Evolutionary conservation across 257 asterid genomes (phyloP).

Genomic region (Salvia hispanica): DNA sequence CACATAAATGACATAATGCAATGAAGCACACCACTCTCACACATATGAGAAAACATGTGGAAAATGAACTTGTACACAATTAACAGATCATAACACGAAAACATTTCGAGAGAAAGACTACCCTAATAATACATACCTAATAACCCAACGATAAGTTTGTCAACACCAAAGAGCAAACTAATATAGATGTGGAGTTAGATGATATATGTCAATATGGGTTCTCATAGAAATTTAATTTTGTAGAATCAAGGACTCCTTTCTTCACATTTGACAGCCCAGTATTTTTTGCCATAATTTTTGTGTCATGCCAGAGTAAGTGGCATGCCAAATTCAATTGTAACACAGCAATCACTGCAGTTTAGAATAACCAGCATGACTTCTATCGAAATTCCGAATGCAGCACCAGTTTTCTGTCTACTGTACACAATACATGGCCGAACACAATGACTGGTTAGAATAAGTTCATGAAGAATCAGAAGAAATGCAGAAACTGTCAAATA

Average conservation of each 20-base stretch:
- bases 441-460: neutral
- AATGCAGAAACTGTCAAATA: neutral
- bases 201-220: neutral
- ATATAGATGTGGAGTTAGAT: neutral
- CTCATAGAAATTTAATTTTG: neutral
- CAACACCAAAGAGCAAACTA: neutral
- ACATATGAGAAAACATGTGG: neutral
- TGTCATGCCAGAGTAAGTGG: neutral
- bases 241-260: neutral
- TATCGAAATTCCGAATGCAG: neutral
- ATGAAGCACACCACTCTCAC: constrained; percentile 8
- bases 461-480: constrained; percentile 8
- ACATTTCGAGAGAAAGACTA: neutral
- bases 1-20: neutral
- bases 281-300: neutral
- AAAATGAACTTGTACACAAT: neutral
- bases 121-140: neutral
- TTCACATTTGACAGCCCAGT: neutral
- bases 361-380: too few relatives aligned
- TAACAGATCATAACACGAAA: neutral
- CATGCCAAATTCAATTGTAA: neutral
- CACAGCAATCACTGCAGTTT: too few relatives aligned
- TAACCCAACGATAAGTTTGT: neutral
- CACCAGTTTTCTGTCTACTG: neutral
- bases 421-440: neutral